Evolutionary conservation across 1,139 yeast species (phyloP).

Genomic region (Lodderomyces pseudojiufengensis): DNA sequence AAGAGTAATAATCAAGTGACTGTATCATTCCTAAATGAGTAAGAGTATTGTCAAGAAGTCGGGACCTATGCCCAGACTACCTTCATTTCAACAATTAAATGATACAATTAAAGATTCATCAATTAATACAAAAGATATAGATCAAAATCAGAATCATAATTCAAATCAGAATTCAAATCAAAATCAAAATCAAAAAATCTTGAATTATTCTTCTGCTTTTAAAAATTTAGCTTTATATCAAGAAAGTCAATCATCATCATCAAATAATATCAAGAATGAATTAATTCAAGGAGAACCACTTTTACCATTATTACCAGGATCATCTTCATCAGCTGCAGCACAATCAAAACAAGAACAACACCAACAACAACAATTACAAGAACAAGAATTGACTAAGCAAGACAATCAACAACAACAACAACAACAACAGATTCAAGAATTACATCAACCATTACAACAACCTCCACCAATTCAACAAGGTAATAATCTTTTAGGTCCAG

Average conservation of each 20-base stretch:
- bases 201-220: constrained; percentile 4
- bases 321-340: too few relatives aligned
- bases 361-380: too few relatives aligned
- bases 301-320: too few relatives aligned
- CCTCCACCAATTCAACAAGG: neutral
- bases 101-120: constrained; percentile 13
- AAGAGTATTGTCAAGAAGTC: constrained; percentile 7
- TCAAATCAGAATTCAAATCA: neutral
- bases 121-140: neutral
- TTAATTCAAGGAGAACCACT: too few relatives aligned
- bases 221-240: constrained; percentile 3
- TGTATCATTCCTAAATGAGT: too few relatives aligned
- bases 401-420: neutral
- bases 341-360: too few relatives aligned
- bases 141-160: neutral
- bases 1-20: too few relatives aligned
- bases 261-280: neutral
- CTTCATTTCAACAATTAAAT: constrained; percentile 16
- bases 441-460: constrained; percentile 2
- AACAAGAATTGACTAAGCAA: too few relatives aligned
- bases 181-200: constrained; percentile 3
- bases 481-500: constrained; percentile 3
- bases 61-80: constrained; percentile 12
- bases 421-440: constrained; percentile 1
- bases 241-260: constrained; percentile 1